A percentile compares a stretch with the other conserved stretches of the same genome.
Conservation (phyloP, 371 early-diverging fungal genomes). For the Zancudomyces culisetae region DNA sequence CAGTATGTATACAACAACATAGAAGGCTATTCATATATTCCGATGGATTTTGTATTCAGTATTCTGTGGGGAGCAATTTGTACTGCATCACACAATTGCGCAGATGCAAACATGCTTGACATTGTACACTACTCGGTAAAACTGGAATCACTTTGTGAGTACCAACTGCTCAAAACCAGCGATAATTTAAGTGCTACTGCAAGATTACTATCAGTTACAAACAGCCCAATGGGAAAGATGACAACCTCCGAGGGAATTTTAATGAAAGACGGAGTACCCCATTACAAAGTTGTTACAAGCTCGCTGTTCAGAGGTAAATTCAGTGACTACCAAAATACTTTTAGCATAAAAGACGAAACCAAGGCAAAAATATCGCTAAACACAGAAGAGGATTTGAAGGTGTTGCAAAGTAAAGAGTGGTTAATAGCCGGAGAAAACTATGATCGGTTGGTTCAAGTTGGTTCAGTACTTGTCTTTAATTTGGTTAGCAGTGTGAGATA, state of each 20-base stretch:
- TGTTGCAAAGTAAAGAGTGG: conserved; percentile 72
- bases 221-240: conserved; percentile 46
- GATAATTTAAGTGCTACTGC: not conserved
- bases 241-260: conserved; percentile 61
- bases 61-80: conserved; percentile 21
- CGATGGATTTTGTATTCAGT: conserved; percentile 65
- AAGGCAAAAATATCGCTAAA: conserved; percentile 50
- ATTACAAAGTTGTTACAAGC: conserved; percentile 17
- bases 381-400: conserved; percentile 39
- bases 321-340: conserved; percentile 33
- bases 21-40: conserved; percentile 36
- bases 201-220: conserved; percentile 2
- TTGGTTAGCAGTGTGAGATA: conserved; percentile 45
- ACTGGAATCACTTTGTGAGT: not conserved
- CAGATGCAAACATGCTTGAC: not conserved
- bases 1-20: conserved; percentile 48
- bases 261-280: conserved; percentile 10
- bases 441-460: conserved; percentile 39
- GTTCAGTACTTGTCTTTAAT: conserved; percentile 50
- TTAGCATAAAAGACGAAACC: conserved; percentile 27
- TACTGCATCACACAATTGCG: not conserved
- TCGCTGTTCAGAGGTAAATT: conserved; percentile 84
- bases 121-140: conserved; percentile 1
- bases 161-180: not conserved
- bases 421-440: conserved; percentile 49